A percentile compares a stretch with the other conserved stretches of the same genome.
Conservation (phyloP, 2,329 filamentous ascomycete species). For the Aotearoamyces nothofagi region DNA sequence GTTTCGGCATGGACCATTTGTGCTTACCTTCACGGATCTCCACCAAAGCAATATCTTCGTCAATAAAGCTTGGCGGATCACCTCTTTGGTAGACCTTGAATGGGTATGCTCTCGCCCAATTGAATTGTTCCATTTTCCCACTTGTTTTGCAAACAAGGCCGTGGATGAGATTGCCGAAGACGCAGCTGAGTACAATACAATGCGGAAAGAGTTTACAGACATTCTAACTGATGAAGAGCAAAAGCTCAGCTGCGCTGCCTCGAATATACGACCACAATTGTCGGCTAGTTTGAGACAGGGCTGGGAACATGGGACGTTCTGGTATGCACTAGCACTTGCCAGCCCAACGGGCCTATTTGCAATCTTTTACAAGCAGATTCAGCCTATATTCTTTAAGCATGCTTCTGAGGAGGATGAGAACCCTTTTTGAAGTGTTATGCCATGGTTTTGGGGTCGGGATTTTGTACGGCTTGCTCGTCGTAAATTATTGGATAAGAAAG, state of each 20-base stretch:
- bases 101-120: conserved; percentile 17
- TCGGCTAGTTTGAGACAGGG: conserved; percentile 9
- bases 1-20: conserved; percentile 19
- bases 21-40: conserved; percentile 22
- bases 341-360: conserved; percentile 12
- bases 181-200: conserved; percentile 7
- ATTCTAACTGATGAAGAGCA: conserved; percentile 10
- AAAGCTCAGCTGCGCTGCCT: conserved; percentile 5
- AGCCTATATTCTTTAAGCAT: conserved; percentile 10
- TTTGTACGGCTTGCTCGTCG: background rate
- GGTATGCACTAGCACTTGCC: conserved; percentile 11
- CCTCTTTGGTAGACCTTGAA: conserved; percentile 20
- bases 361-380: conserved; percentile 11
- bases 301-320: conserved; percentile 13
- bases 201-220: conserved; percentile 10
- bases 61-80: conserved; percentile 20
- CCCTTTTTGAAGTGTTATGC: background rate
- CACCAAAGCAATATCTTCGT: conserved; percentile 25
- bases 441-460: background rate
- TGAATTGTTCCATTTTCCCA: conserved; percentile 17
- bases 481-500: background rate
- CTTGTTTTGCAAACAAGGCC: conserved; percentile 16
- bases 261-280: conserved; percentile 4
- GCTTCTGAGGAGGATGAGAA: background rate
- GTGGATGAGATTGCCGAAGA: conserved; percentile 9